Base-by-base conservation (phyloP, 192 early-diverging fungal genomes). In the Backusella luteola region DNA sequence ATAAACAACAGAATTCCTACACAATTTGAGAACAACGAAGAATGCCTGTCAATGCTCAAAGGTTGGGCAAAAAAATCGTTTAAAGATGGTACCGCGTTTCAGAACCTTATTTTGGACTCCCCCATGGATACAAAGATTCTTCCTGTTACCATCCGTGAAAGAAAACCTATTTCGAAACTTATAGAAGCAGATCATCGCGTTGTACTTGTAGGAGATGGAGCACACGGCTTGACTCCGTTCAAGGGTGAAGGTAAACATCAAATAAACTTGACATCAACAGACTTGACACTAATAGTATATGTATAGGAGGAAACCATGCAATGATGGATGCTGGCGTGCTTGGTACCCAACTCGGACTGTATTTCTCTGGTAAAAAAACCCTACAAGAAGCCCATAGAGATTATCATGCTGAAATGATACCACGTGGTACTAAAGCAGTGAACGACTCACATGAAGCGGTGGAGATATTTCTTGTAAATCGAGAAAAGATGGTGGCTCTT, bases 201-300 rank as follows among this genome's bases (percentile, higher is more conserved):
- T 1, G 34, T 71, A 19, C 35, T 78, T 19, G 29, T 78, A 0
- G 72, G 72, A 6, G 77, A 78, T 69, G 71, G 72, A 52, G 71
- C 66, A 12, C 77, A 78, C n/a, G 7, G 72, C 1, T 69, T 74
- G 72, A 68, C 77, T 4, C 73, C 74, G 77, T 68, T 68, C 53
- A 52, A 46, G 9, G 77, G 77, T 7, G 77, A 78, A 74, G 71
- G 77, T 78, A 74, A 59, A 78, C 8, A 12, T 49, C 36, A 56
- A 56, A 66, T 23, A 23, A 6, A 14, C 17, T 21, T 19, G 8
- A 6, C 23, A 12, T 34, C 19, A 74, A 66, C 67, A 8, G 12
- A 34, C 17, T 19, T 32, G 1, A 23, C 49, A 19, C 21, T 21
- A 21, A 56, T 21, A 11, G 7, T 56, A 23, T 23, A 4, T 3